Evolutionary conservation across 495 filamentous ascomycete genomes (phyloP).

Genomic region (Hypoxylon lienhwacheense): DNA sequence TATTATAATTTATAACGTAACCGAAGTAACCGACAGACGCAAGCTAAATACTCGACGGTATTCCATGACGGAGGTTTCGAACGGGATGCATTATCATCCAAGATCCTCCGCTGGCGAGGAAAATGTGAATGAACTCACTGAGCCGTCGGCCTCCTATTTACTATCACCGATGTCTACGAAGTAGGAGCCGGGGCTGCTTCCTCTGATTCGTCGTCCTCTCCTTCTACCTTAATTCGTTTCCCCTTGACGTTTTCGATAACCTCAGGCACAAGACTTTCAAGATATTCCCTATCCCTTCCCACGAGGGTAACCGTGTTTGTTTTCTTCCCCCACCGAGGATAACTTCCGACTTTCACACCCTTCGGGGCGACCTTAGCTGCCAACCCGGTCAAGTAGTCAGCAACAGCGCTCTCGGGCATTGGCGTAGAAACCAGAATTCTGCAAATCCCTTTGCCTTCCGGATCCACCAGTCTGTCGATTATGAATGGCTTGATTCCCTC

Average conservation of each 20-base stretch:
- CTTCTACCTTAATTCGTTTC: constrained; percentile 45
- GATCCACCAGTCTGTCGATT: constrained; percentile 69
- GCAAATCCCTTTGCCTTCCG: constrained; percentile 75
- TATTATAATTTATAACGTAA: too few relatives aligned
- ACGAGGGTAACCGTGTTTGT: constrained; percentile 91
- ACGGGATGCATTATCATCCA: too few relatives aligned
- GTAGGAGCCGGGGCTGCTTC: not conserved
- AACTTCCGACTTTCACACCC: constrained; percentile 94
- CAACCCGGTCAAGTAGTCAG: constrained; percentile 77
- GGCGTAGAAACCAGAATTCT: constrained; percentile 85
- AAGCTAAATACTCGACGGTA: too few relatives aligned
- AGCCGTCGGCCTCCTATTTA: not conserved
- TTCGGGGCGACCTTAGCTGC: constrained; percentile 67
- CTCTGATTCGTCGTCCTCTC: constrained; percentile 47
- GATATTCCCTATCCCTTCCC: constrained; percentile 58
- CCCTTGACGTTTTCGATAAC: constrained; percentile 53
- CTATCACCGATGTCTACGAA: not conserved
- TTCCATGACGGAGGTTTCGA: too few relatives aligned
- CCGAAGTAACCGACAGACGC: too few relatives aligned
- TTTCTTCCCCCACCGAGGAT: constrained; percentile 87
- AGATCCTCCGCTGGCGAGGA: constrained; percentile 21
- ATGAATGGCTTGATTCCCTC: constrained; percentile 72
- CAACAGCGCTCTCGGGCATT: constrained; percentile 79
- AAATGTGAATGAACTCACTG: not conserved
- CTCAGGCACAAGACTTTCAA: constrained; percentile 56